These are phyloP conservation scores for Wakefieldia striispora DNA, from an alignment of 768 basidiomycete genomes.

Conservation along the genomic window DNA sequence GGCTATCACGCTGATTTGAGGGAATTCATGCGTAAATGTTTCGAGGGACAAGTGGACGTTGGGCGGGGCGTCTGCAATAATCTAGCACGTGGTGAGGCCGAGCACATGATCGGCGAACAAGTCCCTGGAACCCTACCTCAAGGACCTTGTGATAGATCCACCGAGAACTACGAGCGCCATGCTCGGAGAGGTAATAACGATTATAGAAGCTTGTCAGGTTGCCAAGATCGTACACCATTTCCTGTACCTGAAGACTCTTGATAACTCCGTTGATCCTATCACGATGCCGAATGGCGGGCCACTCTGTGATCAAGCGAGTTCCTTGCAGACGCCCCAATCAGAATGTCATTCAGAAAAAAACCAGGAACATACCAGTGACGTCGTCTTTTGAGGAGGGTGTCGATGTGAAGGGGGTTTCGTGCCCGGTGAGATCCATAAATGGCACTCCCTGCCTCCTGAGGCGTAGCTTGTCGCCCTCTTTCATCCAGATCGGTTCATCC, in stretches of 20 bases:
- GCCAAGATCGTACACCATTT: conserved; percentile 36
- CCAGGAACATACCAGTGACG: not conserved
- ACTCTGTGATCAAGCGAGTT: conserved; percentile 4
- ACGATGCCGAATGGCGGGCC: conserved; percentile 15
- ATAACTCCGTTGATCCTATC: conserved; percentile 11
- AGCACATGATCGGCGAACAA: not conserved
- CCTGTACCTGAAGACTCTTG: conserved; percentile 13
- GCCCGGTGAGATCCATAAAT: conserved; percentile 13
- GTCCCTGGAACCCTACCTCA: not conserved
- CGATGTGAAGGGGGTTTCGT: not conserved
- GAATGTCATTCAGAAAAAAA: not conserved
- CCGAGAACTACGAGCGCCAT: conserved; percentile 38
- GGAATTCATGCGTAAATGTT: conserved; percentile 21
- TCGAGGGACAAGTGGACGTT: conserved; percentile 19
- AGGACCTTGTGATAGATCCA: conserved; percentile 34
- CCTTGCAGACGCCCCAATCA: no score
- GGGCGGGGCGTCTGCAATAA: conserved; percentile 7
- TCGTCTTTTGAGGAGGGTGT: not conserved
- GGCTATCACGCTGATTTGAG: conserved; percentile 22
- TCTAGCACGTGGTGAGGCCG: conserved; percentile 2
- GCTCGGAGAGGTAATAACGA: conserved; percentile 22
- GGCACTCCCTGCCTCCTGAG: conserved; percentile 8
- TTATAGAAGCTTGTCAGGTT: conserved; percentile 41
- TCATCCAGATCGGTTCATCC: conserved; percentile 13
- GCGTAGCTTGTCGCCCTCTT: conserved; percentile 15